A percentile compares a stretch with the other conserved stretches of the same genome.
These are phyloP conservation scores for Malassezia brasiliensis DNA, from an alignment of 1,284 basidiomycete genomes.

Conservation along the genomic window DNA sequence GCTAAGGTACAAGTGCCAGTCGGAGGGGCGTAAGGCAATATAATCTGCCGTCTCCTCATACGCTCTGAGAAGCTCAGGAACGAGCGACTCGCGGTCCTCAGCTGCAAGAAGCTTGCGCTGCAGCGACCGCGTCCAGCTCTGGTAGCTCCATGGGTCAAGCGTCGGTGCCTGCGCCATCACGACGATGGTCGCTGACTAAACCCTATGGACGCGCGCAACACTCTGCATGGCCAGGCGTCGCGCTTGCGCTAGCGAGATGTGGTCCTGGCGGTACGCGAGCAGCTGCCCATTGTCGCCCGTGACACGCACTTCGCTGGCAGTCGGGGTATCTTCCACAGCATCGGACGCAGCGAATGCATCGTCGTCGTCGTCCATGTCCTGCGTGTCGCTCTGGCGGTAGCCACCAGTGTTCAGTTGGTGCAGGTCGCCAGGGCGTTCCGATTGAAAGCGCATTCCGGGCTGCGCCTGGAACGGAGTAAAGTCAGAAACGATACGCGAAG, in stretches of 20 bases:
- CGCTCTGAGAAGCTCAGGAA: not conserved
- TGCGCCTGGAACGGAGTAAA: conserved; percentile 36
- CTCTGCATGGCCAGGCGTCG: conserved; percentile 9
- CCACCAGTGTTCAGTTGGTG: not conserved
- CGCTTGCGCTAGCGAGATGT: conserved; percentile 42
- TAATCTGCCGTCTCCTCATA: not conserved
- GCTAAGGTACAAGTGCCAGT: conserved; percentile 19
- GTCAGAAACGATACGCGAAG: conserved; percentile 31
- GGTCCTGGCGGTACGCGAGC: conserved; percentile 37
- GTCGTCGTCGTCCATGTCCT: conserved; percentile 29
- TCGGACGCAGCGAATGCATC: conserved; percentile 23
- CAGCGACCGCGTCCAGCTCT: conserved; percentile 4
- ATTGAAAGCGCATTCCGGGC: conserved; percentile 24
- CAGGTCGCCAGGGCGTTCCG: not conserved
- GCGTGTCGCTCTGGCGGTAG: not conserved
- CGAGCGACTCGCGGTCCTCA: not conserved
- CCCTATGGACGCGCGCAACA: conserved; percentile 5
- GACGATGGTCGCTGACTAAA: conserved; percentile 2
- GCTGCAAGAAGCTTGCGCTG: conserved; percentile 8
- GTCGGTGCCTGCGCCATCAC: conserved; percentile 7
- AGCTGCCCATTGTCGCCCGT: conserved; percentile 43
- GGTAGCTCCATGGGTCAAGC: conserved; percentile 16
- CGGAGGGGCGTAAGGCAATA: conserved; percentile 9
- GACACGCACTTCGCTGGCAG: conserved; percentile 29
- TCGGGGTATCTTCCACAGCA: conserved; percentile 15